Base-by-base conservation (phyloP, 1,284 basidiomycete species). In the Ceratobasidium sp. region DNA sequence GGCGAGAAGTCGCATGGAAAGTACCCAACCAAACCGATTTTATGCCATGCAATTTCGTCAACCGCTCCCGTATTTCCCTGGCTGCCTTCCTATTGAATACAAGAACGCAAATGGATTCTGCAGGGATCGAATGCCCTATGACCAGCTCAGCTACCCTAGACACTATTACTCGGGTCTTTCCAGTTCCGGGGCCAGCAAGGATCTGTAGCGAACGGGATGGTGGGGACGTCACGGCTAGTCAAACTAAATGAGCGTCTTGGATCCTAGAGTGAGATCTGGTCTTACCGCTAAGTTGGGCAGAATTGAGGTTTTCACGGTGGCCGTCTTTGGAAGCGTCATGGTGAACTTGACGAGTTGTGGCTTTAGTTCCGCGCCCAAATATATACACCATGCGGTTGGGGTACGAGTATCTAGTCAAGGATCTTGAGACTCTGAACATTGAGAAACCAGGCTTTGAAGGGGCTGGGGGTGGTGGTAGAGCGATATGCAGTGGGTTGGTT, bases 61-160 rank as follows among this genome's bases (percentile, higher is more conserved):
- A 83, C 82, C 96, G 87, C 77, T 89, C 86, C 76, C 89, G 87
- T 95, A 97, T 96, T 84, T 97, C 95, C 77, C 90, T 91, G 0
- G 95, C 94, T 6, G 95, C 94, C 83, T 96, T 95, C 85, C 96
- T 96, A 4, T 92, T 94, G 81, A 94, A 94, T 0, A 93, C 94
- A 1, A 94, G 92, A 0, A 92, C 92, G 76, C 91, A 92, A 82
- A 94, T 92, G 59, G 89, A 85, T 6, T 85, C 83, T 0, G 93
- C 89, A 9, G 84, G 81, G 36, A 11, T 41, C 36, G 33, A 80
- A 79, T 91, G 89, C 54, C 87, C 82, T n/a, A 89, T 82, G 50
- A 95, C 89, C 24, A 96, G 84, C 80, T 94, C 87, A 0, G 92
- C 93, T 47, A 96, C 92, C 19, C 94, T 86, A 44, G 89, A 89